Base-by-base conservation (phyloP, 345 rosid species). In the Rubroshorea leprosula region DNA sequence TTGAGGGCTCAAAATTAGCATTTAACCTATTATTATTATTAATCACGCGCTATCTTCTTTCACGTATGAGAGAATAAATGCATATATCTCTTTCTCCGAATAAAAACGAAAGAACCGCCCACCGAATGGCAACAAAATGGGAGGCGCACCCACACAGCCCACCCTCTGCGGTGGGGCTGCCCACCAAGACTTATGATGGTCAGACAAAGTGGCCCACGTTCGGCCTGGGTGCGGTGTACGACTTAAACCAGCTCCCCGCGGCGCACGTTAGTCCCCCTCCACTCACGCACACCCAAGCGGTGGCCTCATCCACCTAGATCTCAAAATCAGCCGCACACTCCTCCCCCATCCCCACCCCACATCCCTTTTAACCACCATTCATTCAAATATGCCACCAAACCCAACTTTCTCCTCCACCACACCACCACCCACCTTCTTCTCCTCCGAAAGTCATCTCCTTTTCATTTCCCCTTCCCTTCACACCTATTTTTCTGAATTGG, bases 291-390 rank as follows among this genome's bases (percentile, higher is more conserved):
- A 63, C 66, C 76, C 29, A 67, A 63, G 72, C 72, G 76, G 72
- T 72, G 76, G 76, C 64, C 72, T 72, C 72, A 58, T 65, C 75
- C 66, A 58, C 54, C 49, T 66, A 66, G 74, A 71, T 73, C 82
- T 68, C 73, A 63, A 73, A 72, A 69, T 68, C 82, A 81, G 78
- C 95, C 83, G 80, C 78, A 74, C 72, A 52, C 68, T 54, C 77
- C 75, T 65, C 78, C 72, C 41, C 38, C 19, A 17, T 51, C 62
- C 51, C 55, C 38, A 18, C 69, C 67, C 81, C 76, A 64, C 74
- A 59, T 49, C 26, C 71, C 54, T 66, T 60, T 55, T 62, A 74
- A 20, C 74, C 61, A 48, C 71, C 62, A 66, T 63, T 27, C 70
- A n/a, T n/a, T n/a, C n/a, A n/a, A 35, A 35, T 35, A 35, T 35